Base-by-base conservation (phyloP, 495 filamentous ascomycete genomes). In the Lindgomyces ingoldianus region DNA sequence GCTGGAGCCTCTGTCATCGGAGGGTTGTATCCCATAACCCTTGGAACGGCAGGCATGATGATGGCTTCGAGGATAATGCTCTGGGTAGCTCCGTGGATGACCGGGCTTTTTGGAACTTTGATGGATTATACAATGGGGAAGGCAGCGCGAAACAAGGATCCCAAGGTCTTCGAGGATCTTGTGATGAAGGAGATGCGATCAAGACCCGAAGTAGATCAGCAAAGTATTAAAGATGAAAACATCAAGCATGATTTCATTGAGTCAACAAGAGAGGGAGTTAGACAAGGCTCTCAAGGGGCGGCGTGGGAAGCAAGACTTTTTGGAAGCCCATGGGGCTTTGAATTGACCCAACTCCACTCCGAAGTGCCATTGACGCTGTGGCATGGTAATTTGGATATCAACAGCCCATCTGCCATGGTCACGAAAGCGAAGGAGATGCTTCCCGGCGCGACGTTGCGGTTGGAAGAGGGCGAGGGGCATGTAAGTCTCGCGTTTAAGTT, bases 31-130 rank as follows among this genome's bases (percentile, higher is more conserved):
- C 59, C 48, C 14, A 12, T 53, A 9, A 21, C 48, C 3, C 47
- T 46, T 25, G 49, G 48, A 10, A 54, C 30, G 16, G 39, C 48
- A 10, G 47, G 59, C 14, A 54, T 62, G 49, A 19, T 54, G 29
- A 19, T 44, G 26, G 8, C n/a, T n/a, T 6, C 30, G 0, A 27
- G 48, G 14, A 6, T 53, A 1, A 11, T 54, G 3, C 27, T 54
- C n/a, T 62, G 59, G 59, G 24, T 54, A 9, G 60, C 27, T 24
- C 50, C 50, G 2, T 49, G 60, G 50, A 55, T 57, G 25, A 8
- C 60, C 4, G 51, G 52, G 1, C 36, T 61, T 16, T 24, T 61
- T 6, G 47, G 57, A 4, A 18, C 19, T 4, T 12, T 55, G 19
- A 4, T 63, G 16, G 60, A 63, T 30, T 25, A 26, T 19, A 16